Percentiles rank a stretch among this genome's conserved stretches.
Evolutionary conservation across 495 filamentous ascomycete species (phyloP).

Genomic region (Hyaloscypha variabilis): DNA sequence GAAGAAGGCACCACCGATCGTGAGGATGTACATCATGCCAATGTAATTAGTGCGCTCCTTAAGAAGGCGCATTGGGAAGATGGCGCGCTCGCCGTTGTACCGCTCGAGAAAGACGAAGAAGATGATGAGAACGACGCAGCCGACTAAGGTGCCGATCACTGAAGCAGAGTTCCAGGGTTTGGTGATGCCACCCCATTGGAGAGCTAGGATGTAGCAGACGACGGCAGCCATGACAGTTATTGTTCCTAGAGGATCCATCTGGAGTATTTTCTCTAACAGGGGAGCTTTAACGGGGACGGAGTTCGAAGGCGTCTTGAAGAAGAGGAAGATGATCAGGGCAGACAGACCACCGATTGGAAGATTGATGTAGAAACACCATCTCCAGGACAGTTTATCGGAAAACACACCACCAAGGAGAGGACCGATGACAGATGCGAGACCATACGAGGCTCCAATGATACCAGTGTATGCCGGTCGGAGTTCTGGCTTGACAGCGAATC

Average conservation of each 20-base stretch:
- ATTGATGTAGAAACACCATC: constrained; percentile 39
- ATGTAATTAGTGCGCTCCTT: constrained; percentile 64
- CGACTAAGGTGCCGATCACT: constrained; percentile 71
- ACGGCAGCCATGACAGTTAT: constrained; percentile 41
- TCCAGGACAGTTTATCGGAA: constrained; percentile 4
- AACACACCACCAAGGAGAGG: constrained; percentile 48
- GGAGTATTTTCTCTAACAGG: constrained; percentile 17
- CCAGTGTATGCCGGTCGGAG: constrained; percentile 62
- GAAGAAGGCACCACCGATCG: constrained; percentile 59
- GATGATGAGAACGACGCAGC: constrained; percentile 64
- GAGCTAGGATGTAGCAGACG: constrained; percentile 8
- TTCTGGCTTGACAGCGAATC: constrained; percentile 69
- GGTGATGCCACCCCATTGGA: constrained; percentile 64
- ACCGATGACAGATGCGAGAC: constrained; percentile 69
- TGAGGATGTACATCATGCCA: constrained; percentile 50
- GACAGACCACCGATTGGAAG: constrained; percentile 55
- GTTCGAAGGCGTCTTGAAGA: constrained; percentile 48
- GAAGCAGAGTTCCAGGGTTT: constrained; percentile 67
- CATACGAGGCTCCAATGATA: constrained; percentile 58
- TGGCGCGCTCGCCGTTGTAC: constrained; percentile 65
- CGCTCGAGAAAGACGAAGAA: constrained; percentile 63
- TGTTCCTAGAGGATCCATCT: constrained; percentile 18
- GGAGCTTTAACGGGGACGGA: constrained; percentile 6
- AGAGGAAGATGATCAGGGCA: constrained; percentile 44
- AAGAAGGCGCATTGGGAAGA: constrained; percentile 64